Evolutionary conservation across 2,329 filamentous ascomycete genomes (phyloP).

Genomic region (Cytospora piceae): DNA sequence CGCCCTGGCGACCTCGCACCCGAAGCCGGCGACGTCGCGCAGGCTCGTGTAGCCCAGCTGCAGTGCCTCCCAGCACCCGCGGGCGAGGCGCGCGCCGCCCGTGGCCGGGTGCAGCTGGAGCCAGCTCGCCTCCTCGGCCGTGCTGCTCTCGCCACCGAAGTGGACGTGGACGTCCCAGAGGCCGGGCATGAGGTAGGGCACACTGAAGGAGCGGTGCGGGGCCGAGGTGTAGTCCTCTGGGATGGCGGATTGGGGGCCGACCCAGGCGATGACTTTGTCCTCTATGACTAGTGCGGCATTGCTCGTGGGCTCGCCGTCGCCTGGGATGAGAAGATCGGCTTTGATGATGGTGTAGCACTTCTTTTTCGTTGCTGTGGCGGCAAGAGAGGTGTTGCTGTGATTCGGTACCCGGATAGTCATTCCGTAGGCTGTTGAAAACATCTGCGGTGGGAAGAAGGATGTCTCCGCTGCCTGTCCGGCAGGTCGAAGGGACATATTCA

Average conservation of each 20-base stretch:
- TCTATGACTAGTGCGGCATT: constrained; percentile 43
- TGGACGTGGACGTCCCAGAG: constrained; percentile 43
- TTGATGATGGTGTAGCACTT: constrained; percentile 41
- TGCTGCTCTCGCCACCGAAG: constrained; percentile 36
- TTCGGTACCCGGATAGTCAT: constrained; percentile 16
- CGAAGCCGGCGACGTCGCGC: constrained; percentile 41
- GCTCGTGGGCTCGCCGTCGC: constrained; percentile 40
- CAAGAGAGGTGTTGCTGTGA: constrained; percentile 4
- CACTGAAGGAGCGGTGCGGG: constrained; percentile 36
- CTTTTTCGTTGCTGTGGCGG: constrained; percentile 33
- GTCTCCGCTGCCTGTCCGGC: neutral
- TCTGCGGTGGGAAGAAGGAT: constrained; percentile 9
- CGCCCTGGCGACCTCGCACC: constrained; percentile 40
- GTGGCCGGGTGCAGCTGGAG: constrained; percentile 39
- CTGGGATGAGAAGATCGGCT: constrained; percentile 43
- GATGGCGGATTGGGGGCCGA: constrained; percentile 39
- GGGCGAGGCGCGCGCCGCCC: constrained; percentile 40
- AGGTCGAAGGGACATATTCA: constrained; percentile 14
- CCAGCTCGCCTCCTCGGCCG: constrained; percentile 30
- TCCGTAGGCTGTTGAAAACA: constrained; percentile 27
- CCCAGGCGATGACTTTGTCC: constrained; percentile 44
- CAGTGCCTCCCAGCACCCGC: constrained; percentile 43
- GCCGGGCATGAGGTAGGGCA: constrained; percentile 41
- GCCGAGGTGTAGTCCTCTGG: constrained; percentile 38
- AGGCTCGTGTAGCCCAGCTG: constrained; percentile 44